Evolutionary conservation across 2,329 filamentous ascomycete species (phyloP).

Genomic region (Gremmenia infestans): DNA sequence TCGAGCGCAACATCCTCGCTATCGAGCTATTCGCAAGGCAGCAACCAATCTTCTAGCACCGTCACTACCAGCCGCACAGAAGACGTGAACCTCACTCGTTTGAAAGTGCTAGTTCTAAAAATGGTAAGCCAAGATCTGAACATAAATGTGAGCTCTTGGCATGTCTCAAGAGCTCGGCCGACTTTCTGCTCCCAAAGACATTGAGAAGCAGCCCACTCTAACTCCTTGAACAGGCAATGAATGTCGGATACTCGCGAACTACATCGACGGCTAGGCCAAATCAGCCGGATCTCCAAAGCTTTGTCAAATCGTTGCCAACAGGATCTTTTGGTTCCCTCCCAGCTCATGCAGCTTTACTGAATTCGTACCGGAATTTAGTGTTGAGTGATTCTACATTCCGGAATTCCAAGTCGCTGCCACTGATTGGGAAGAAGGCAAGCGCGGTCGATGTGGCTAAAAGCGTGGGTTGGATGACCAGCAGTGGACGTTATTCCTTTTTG

Average conservation of each 20-base stretch:
- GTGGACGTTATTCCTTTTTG: constrained; percentile 72
- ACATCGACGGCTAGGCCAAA: constrained; percentile 37
- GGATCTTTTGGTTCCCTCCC: constrained; percentile 73
- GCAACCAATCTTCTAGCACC: constrained; percentile 62
- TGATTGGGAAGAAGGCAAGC: constrained; percentile 52
- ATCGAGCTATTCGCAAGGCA: constrained; percentile 72
- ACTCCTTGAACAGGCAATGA: constrained; percentile 47
- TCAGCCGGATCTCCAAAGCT: constrained; percentile 59
- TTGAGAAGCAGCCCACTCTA: too few species aligned
- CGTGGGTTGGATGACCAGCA: constrained; percentile 68
- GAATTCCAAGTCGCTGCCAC: constrained; percentile 48
- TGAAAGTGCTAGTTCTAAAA: constrained; percentile 76
- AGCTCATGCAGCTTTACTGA: constrained; percentile 66
- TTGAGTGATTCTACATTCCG: constrained; percentile 66
- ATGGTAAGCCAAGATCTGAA: constrained; percentile 43
- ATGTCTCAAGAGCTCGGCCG: too few species aligned
- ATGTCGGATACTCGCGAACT: constrained; percentile 68
- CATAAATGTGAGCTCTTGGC: too few species aligned
- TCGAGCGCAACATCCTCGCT: constrained; percentile 75
- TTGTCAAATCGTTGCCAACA: constrained; percentile 68
- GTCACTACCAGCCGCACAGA: constrained; percentile 63
- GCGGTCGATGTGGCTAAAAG: constrained; percentile 77
- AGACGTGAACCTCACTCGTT: constrained; percentile 69
- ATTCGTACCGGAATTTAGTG: constrained; percentile 77
- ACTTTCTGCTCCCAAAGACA: too few species aligned